Evolutionary conservation across 345 rosid species (phyloP).

Genomic region (Gossypium bickii): DNA sequence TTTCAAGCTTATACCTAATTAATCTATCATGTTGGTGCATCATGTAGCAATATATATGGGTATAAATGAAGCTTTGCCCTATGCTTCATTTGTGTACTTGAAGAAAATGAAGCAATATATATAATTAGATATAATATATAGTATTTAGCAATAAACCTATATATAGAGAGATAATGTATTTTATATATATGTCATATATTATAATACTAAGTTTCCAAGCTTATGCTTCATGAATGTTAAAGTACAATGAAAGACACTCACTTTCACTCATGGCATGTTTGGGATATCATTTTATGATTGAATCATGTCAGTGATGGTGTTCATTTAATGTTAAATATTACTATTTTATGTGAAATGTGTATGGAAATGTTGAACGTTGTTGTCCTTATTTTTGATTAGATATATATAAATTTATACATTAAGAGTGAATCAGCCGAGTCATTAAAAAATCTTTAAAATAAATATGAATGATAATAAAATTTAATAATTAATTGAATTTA

Average conservation of each 20-base stretch:
- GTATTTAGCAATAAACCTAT: neutral
- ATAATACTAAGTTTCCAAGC: neutral
- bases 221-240: neutral
- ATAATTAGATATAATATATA: neutral
- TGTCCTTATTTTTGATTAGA: no score
- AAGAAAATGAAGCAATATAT: neutral
- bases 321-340: neutral
- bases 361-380: no score
- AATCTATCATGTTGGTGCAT: neutral
- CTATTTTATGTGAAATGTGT: no score
- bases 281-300: neutral
- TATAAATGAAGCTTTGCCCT: neutral
- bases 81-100: neutral
- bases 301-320: neutral
- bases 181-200: neutral
- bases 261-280: neutral
- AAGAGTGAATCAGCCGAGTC: no score
- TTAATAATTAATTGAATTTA: no score
- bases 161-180: neutral
- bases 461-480: no score
- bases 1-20: constrained; percentile 87
- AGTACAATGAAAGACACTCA: neutral
- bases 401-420: no score
- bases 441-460: no score
- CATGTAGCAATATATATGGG: neutral